These are phyloP conservation scores for Vitis rupestris DNA, from an alignment of 164 flowering plant genomes.

Conservation along the genomic window DNA sequence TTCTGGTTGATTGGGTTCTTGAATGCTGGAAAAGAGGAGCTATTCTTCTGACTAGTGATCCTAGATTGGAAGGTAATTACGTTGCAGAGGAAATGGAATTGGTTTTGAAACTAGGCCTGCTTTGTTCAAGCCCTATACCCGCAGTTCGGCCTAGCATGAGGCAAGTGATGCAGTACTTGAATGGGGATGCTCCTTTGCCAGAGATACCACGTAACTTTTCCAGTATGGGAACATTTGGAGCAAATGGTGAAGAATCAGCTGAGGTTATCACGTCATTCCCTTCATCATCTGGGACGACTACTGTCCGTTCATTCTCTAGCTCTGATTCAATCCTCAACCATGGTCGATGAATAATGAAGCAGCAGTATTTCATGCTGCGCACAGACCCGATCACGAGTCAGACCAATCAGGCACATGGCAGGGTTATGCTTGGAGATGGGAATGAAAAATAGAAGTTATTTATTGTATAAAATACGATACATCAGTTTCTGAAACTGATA, in stretches of 20 bases:
- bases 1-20: constrained; percentile 31
- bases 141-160: constrained; percentile 32
- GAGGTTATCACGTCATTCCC: neutral
- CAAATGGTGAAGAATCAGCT: neutral
- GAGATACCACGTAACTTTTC: constrained; percentile 6
- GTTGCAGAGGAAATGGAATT: constrained; percentile 22
- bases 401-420: no score
- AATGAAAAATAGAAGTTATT: no score
- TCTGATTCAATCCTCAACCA: neutral
- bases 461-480: no score
- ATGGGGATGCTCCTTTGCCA: constrained; percentile 21
- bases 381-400: neutral
- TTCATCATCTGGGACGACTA: constrained; percentile 2
- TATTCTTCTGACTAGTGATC: constrained; percentile 25
- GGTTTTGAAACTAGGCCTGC: constrained; percentile 31
- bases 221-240: neutral
- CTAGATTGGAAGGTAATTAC: constrained; percentile 20
- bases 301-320: constrained; percentile 3
- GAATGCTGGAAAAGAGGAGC: constrained; percentile 23
- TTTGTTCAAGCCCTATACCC: constrained; percentile 19
- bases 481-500: no score
- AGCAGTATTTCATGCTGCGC: neutral
- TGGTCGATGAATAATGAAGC: neutral
- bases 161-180: constrained; percentile 30
- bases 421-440: no score